Evolutionary conservation across 352 stramenopile species (phyloP).

Genomic region (Paralagenidium karlingii): DNA sequence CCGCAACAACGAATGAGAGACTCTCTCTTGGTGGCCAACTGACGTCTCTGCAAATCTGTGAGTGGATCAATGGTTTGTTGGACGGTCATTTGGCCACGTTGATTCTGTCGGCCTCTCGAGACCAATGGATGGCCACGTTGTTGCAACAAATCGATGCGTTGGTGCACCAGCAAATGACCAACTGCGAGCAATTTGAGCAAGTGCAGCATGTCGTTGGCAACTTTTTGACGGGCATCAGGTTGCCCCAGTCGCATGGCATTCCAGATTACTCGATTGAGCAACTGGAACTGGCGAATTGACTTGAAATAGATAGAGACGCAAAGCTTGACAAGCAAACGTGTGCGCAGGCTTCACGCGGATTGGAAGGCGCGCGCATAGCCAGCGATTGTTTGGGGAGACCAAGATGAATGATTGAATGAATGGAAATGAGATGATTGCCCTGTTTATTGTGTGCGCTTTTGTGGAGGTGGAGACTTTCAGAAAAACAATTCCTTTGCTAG

Average conservation of each 20-base stretch:
- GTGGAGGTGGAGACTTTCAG: conserved; percentile 72
- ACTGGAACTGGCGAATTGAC: too few relatives aligned
- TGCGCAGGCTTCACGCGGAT: too few relatives aligned
- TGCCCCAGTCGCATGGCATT: conserved; percentile 47
- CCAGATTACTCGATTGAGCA: conserved; percentile 73
- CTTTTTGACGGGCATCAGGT: conserved; percentile 55
- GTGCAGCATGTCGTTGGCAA: conserved; percentile 68
- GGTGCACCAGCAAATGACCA: conserved; percentile 35
- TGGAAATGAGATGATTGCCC: background rate
- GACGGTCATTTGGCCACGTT: conserved; percentile 59
- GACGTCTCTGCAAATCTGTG: conserved; percentile 29
- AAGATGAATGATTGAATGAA: background rate
- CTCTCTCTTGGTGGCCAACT: conserved; percentile 14
- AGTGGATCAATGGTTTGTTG: conserved; percentile 62
- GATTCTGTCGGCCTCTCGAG: conserved; percentile 38
- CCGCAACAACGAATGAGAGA: conserved; percentile 7
- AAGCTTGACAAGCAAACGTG: too few relatives aligned
- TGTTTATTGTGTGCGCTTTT: conserved; percentile 2
- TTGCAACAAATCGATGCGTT: conserved; percentile 40
- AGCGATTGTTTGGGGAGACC: too few relatives aligned
- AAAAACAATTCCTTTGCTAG: too few relatives aligned
- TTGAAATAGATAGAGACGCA: too few relatives aligned
- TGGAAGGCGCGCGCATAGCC: too few relatives aligned
- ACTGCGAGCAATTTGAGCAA: conserved; percentile 44
- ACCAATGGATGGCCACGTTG: conserved; percentile 15